Evolutionary conservation across 768 basidiomycete genomes (phyloP).

Genomic region (Phaeotremella skinneri): DNA sequence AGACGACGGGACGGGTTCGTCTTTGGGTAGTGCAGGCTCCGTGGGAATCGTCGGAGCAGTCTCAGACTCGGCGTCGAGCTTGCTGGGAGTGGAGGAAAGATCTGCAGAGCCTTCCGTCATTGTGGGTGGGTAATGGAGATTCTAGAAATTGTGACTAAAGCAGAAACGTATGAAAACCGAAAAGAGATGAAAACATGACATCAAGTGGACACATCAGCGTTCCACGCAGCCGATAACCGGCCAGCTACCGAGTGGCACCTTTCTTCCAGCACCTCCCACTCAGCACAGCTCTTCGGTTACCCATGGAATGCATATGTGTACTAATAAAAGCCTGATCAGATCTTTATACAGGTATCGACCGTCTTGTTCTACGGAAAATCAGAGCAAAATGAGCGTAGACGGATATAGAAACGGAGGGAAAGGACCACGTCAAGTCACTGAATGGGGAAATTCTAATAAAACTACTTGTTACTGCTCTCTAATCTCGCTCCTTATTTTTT

Average conservation of each 20-base stretch:
- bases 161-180: background rate
- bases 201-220: slow-evolving; percentile 2
- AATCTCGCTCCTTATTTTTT: background rate
- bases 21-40: too few species aligned
- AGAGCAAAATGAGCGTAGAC: background rate
- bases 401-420: background rate
- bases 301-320: background rate
- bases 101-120: background rate
- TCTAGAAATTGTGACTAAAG: too few species aligned
- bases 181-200: background rate
- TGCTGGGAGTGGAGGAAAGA: background rate
- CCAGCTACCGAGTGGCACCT: background rate
- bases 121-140: background rate
- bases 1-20: too few species aligned
- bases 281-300: background rate
- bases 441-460: slow-evolving; percentile 3
- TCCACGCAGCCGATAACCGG: background rate
- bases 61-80: background rate
- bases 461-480: background rate
- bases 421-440: background rate
- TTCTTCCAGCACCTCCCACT: background rate
- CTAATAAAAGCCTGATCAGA: background rate
- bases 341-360: background rate
- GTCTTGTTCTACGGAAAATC: background rate
- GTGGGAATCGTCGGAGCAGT: background rate